These are phyloP conservation scores for Vitis amurensis DNA, from an alignment of 164 flowering plant genomes.

Conservation along the genomic window DNA sequence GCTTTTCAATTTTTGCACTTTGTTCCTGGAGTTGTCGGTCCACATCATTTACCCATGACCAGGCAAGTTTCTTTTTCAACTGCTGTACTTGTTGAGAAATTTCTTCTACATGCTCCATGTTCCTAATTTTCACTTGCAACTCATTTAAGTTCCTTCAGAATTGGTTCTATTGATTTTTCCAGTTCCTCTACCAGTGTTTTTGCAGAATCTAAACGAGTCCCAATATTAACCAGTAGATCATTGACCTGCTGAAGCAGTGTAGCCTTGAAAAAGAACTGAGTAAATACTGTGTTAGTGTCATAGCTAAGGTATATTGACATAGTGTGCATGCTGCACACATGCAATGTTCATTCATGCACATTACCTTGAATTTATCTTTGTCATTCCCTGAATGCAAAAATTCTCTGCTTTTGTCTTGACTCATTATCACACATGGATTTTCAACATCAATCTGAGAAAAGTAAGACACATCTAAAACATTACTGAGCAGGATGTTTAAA, in stretches of 20 bases:
- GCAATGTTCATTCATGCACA: neutral
- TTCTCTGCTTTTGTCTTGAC: slow-evolving; percentile 97
- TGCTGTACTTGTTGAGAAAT: slow-evolving; percentile 61
- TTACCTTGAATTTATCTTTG: slow-evolving; percentile 93
- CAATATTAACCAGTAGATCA: slow-evolving; percentile 60
- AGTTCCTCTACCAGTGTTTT: slow-evolving; percentile 51
- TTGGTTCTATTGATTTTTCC: slow-evolving; percentile 70
- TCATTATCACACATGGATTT: slow-evolving; percentile 98
- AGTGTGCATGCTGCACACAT: too few relatives aligned
- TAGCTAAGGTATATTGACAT: too few relatives aligned
- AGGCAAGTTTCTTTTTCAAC: slow-evolving; percentile 79
- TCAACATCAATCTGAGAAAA: slow-evolving; percentile 93
- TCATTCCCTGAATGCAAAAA: slow-evolving; percentile 95
- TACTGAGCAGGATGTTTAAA: neutral
- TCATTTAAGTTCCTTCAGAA: slow-evolving; percentile 64
- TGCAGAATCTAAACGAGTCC: slow-evolving; percentile 43
- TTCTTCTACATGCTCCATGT: slow-evolving; percentile 87
- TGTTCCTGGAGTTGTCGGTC: slow-evolving; percentile 59
- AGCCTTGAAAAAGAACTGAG: slow-evolving; percentile 94
- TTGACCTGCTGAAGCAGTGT: slow-evolving; percentile 90
- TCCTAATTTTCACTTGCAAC: slow-evolving; percentile 71
- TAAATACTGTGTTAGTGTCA: slow-evolving; percentile 14
- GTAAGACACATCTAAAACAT: slow-evolving; percentile 4
- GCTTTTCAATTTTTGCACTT: slow-evolving; percentile 49
- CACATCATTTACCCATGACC: slow-evolving; percentile 83